Evolutionary conservation across 2,329 filamentous ascomycete species (phyloP).

Genomic region (Talaromyces funiculosus): DNA sequence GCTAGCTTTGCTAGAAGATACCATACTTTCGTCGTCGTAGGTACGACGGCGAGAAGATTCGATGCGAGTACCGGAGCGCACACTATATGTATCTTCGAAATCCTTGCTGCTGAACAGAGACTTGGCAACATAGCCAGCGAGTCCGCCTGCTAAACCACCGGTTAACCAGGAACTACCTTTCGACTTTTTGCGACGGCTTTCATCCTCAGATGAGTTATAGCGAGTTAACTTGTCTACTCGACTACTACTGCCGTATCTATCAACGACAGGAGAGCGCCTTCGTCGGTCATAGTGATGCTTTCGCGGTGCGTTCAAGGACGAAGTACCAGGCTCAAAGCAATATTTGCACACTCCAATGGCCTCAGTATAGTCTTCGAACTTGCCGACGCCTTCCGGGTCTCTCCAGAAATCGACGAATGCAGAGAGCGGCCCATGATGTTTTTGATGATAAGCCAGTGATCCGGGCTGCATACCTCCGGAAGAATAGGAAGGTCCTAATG

Average conservation of each 20-base stretch:
- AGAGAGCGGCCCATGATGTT: conserved; percentile 52
- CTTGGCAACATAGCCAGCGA: conserved; percentile 53
- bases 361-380: conserved; percentile 64
- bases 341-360: conserved; percentile 60
- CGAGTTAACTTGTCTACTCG: conserved; percentile 57
- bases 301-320: conserved; percentile 53
- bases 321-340: conserved; percentile 58
- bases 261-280: conserved; percentile 38
- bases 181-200: conserved; percentile 42
- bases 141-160: conserved; percentile 49
- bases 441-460: conserved; percentile 46
- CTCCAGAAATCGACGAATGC: conserved; percentile 57
- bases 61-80: conserved; percentile 47
- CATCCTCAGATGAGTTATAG: conserved; percentile 51
- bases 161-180: conserved; percentile 48
- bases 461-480: conserved; percentile 27
- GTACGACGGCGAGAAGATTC: conserved; percentile 23
- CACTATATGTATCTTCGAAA: conserved; percentile 57
- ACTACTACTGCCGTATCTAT: conserved; percentile 37
- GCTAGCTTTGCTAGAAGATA: conserved; percentile 31
- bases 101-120: conserved; percentile 50
- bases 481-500: conserved; percentile 6
- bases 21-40: conserved; percentile 25
- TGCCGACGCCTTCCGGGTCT: conserved; percentile 58
- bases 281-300: conserved; percentile 51